Conservation (phyloP, 2,329 filamentous ascomycete genomes). For the Fusarium robinianum region DNA sequence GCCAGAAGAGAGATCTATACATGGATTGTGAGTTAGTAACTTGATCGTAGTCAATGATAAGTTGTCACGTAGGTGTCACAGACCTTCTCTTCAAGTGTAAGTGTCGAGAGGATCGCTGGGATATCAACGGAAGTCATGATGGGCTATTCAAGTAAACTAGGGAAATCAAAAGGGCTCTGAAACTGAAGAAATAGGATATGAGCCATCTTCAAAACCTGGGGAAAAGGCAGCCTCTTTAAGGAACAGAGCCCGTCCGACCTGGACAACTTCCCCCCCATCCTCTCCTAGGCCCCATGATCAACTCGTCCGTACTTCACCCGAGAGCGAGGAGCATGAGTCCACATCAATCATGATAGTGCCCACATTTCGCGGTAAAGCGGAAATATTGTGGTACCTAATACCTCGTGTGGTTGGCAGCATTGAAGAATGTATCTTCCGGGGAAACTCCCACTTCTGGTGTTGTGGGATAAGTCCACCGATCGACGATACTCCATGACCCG, state of each 20-base stretch:
- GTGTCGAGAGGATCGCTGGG: slow-evolving; percentile 35
- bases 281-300: slow-evolving; percentile 8
- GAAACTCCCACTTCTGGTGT: too few relatives aligned
- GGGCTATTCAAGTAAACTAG: slow-evolving; percentile 13
- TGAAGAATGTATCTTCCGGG: too few relatives aligned
- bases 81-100: slow-evolving; percentile 41
- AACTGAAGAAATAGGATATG: slow-evolving; percentile 10
- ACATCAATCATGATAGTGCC: slow-evolving; percentile 27
- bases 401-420: background rate
- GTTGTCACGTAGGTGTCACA: slow-evolving; percentile 2
- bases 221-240: slow-evolving; percentile 28
- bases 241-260: slow-evolving; percentile 12
- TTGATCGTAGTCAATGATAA: background rate
- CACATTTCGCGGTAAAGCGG: slow-evolving; percentile 17
- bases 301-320: slow-evolving; percentile 28
- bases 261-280: slow-evolving; percentile 9
- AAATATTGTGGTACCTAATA: slow-evolving; percentile 4
- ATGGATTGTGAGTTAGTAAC: slow-evolving; percentile 4
- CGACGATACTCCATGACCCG: too few relatives aligned
- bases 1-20: slow-evolving; percentile 33
- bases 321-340: too few relatives aligned
- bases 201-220: slow-evolving; percentile 16
- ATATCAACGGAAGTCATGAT: slow-evolving; percentile 36
- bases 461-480: too few relatives aligned
- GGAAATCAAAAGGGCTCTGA: slow-evolving; percentile 8